These are phyloP conservation scores for Ampelomyces quisqualis DNA, from an alignment of 2,329 filamentous ascomycete species.

Conservation along the genomic window DNA sequence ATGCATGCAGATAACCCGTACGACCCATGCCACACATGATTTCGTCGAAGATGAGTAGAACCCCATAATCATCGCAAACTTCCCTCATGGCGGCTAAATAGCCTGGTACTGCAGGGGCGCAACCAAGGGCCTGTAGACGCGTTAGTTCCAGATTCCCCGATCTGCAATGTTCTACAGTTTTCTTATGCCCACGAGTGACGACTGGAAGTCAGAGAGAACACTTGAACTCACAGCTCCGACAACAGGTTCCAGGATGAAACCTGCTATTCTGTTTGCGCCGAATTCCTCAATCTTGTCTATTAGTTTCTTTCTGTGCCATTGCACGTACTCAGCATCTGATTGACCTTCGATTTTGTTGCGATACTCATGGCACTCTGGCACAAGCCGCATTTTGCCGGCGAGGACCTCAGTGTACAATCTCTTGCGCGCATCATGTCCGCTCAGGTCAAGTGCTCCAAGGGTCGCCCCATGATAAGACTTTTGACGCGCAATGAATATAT, in stretches of 20 bases:
- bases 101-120: constrained; percentile 63
- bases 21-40: constrained; percentile 70
- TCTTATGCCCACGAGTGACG: too few species aligned
- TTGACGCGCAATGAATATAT: constrained; percentile 63
- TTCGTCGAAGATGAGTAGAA: constrained; percentile 77
- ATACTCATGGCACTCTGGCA: constrained; percentile 69
- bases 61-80: constrained; percentile 70
- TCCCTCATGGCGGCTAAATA: constrained; percentile 69
- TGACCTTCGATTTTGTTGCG: constrained; percentile 56
- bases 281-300: constrained; percentile 64
- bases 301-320: constrained; percentile 62
- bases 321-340: constrained; percentile 61
- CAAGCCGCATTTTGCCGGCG: constrained; percentile 56
- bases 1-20: constrained; percentile 61
- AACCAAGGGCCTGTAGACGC: constrained; percentile 71
- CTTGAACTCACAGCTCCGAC: constrained; percentile 67
- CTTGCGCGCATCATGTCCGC: constrained; percentile 63
- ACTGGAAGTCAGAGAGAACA: too few species aligned
- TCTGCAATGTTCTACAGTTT: too few species aligned
- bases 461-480: constrained; percentile 72
- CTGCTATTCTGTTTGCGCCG: constrained; percentile 64
- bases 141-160: too few species aligned
- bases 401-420: constrained; percentile 63
- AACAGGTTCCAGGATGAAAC: constrained; percentile 70
- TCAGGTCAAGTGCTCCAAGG: constrained; percentile 64